phyloP scores from a whole-genome alignment of 306 rosid species.

The Purshia tridentata region DNA sequence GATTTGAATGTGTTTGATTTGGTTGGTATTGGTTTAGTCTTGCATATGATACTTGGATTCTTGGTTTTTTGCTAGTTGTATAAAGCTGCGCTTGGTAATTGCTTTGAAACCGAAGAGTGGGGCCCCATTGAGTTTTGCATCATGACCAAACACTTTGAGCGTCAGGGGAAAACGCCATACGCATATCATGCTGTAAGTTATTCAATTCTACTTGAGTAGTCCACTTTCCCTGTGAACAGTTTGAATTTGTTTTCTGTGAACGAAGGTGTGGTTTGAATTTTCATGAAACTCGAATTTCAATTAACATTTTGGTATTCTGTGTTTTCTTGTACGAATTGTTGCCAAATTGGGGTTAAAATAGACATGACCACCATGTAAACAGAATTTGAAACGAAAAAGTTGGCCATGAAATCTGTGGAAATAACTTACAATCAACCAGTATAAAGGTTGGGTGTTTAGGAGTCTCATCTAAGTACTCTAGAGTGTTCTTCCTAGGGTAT shows the following conservation, averaged over 20 bases:
- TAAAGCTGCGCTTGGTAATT: constrained; percentile 89
- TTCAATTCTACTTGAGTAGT: neutral
- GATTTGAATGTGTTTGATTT: neutral
- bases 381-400: too few species aligned
- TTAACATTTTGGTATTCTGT: neutral
- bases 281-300: neutral
- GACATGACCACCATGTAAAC: too few species aligned
- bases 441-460: too few species aligned
- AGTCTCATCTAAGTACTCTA: too few species aligned
- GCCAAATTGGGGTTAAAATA: too few species aligned
- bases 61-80: constrained; percentile 52
- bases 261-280: neutral
- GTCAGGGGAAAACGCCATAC: constrained; percentile 87
- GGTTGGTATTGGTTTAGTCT: neutral
- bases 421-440: too few species aligned
- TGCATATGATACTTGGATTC: constrained; percentile 1
- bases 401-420: too few species aligned
- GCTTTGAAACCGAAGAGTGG: constrained; percentile 89
- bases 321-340: neutral
- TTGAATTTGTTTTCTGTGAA: neutral
- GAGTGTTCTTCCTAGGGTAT: too few species aligned
- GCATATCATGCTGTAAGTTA: constrained; percentile 87
- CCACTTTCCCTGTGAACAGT: neutral
- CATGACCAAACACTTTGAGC: constrained; percentile 89
- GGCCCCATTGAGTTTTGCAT: constrained; percentile 84